Evolutionary conservation across 768 basidiomycete species (phyloP), one percentile per base, ranked within the genome.

Genomic region (Psilocybe subaeruginosa): DNA sequence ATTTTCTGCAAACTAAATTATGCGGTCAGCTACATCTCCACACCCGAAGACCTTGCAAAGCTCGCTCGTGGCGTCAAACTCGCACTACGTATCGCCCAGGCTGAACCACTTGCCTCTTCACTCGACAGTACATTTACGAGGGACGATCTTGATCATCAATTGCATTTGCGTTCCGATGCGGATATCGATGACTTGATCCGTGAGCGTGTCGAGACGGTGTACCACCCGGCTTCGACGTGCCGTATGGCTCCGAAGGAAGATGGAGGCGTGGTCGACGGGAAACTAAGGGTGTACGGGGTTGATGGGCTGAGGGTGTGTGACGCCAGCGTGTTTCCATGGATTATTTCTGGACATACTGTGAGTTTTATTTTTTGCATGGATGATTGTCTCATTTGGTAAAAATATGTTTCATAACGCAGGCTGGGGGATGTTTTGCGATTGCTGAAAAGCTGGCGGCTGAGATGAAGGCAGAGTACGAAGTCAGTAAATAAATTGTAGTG

Each of bases 151-250:
- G 78, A 81, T 66, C 74, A 75, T 49, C 64, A 68, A 4, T 59
- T 70, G 39, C 69, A 76, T 47, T 63, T 70, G 33, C 72, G 74
- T 53, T 71, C 72, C 7, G 76, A 82, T 59, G 72, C 68, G 31
- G 77, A 79, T 48, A 64, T 82, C 16, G 70, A 75, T 51, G 70
- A 72, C 23, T 56, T 78, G 12, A 71, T 81, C 30, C 70, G 69
- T 31, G 73, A 74, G 45, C 73, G 80, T 6, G 74, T 78, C 2
- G 78, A 81, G 62, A 82, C 80, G 1, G 66, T 80, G 27, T 82
- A 81, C 59, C 81, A 82, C 65, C 80, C 80, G 3, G 61, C 76
- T 8, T 72, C 76, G 55, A 80, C 79, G 11, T 81, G 80, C 60
- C 73, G 79, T 23, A 82, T 82, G 79, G 79, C 79, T 12, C 75